Evolutionary conservation across 2,329 filamentous ascomycete species (phyloP).

Genomic region (Nigrograna mackinnonii): DNA sequence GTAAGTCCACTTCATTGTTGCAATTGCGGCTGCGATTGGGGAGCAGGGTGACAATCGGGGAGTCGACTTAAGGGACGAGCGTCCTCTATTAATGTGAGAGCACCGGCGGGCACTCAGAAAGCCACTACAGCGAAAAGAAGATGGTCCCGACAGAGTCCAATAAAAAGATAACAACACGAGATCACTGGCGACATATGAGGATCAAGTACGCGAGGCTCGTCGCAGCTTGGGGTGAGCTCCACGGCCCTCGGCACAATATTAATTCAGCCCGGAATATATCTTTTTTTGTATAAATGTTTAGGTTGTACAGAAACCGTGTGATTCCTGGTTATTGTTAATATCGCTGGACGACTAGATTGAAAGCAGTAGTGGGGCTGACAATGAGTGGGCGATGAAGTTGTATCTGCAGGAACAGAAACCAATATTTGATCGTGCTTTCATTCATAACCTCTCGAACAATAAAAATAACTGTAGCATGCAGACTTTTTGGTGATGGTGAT

Average conservation of each 20-base stretch:
- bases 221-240: slow-evolving; percentile 7
- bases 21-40: too few species aligned
- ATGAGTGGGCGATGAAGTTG: not conserved
- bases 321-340: slow-evolving; percentile 13
- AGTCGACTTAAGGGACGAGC: slow-evolving; percentile 1
- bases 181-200: slow-evolving; percentile 10
- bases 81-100: slow-evolving; percentile 3
- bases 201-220: slow-evolving; percentile 12
- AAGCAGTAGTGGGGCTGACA: slow-evolving; percentile 16
- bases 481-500: not conserved
- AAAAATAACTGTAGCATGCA: not conserved
- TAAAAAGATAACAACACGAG: slow-evolving; percentile 14
- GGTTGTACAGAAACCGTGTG: slow-evolving; percentile 3
- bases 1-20: slow-evolving; percentile 22
- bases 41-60: not conserved
- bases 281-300: not conserved
- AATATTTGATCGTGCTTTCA: too few species aligned
- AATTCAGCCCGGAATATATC: slow-evolving; percentile 11
- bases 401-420: too few species aligned
- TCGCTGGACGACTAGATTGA: slow-evolving; percentile 1
- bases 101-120: too few species aligned
- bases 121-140: not conserved
- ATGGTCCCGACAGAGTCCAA: slow-evolving; percentile 8
- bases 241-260: slow-evolving; percentile 10
- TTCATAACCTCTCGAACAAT: too few species aligned